phyloP scores from a whole-genome alignment of 129 eudicot species.

The Flaveria linearis region DNA sequence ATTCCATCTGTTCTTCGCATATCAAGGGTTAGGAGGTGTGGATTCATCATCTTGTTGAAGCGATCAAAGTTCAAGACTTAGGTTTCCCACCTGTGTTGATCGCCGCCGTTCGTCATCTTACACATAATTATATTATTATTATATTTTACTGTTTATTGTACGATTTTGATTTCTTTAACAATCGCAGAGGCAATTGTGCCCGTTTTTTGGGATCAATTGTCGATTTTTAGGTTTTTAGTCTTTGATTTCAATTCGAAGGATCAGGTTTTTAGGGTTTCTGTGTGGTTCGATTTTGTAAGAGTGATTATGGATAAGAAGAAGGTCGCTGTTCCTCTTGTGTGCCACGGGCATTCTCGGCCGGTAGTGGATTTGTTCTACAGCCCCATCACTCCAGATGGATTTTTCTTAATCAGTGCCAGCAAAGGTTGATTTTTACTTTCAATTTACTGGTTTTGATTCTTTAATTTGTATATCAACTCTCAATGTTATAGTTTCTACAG shows the following conservation, averaged over 20 bases:
- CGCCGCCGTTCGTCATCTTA: constrained; percentile 36
- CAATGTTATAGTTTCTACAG: constrained; percentile 1
- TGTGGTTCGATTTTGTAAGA: constrained; percentile 20
- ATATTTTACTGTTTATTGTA: constrained; percentile 20
- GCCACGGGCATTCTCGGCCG: constrained; percentile 78
- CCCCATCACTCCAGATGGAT: constrained; percentile 70
- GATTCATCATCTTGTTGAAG: constrained; percentile 30
- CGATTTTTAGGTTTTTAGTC: constrained; percentile 32
- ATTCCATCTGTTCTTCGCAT: constrained; percentile 19
- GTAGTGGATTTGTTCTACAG: constrained; percentile 76
- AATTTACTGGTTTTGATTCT: not conserved
- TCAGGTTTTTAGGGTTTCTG: constrained; percentile 33
- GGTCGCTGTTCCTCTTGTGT: constrained; percentile 62
- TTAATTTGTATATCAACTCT: not conserved
- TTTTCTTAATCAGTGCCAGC: constrained; percentile 73
- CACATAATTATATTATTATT: not conserved
- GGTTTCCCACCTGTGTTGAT: constrained; percentile 40
- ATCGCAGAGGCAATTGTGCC: constrained; percentile 34
- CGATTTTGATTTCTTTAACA: constrained; percentile 14
- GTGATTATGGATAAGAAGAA: constrained; percentile 61
- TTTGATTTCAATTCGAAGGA: constrained; percentile 14
- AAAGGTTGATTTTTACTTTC: constrained; percentile 42
- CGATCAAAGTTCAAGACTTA: constrained; percentile 22
- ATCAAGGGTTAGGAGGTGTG: constrained; percentile 42
- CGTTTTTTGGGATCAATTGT: constrained; percentile 39